Evolutionary conservation across 768 basidiomycete species (phyloP), one percentile per base, ranked within the genome.

Genomic region (Cystobasidiopsis lactophilus): DNA sequence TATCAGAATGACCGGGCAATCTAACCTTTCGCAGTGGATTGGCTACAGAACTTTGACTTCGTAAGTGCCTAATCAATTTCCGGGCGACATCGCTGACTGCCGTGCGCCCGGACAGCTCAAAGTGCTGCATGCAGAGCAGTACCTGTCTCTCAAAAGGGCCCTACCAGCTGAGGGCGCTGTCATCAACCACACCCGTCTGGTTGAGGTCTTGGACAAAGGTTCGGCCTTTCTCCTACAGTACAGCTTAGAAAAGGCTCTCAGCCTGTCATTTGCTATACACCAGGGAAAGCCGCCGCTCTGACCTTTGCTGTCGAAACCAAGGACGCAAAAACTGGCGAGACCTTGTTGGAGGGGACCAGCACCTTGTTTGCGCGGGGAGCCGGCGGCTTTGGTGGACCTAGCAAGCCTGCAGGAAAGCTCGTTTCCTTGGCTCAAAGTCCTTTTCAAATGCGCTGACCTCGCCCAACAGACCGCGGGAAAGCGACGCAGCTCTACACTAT

Each of bases 91-190:
- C 37, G 9, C 43, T 47, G 31, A 53, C 16, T 14, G n/a, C 18
- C 16, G 4, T 39, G 13, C 21, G 47, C 26, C 26, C 39, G 9
- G 35, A 26, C 55, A 86, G 85, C 84, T 88, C 43, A 95, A 85
- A 68, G 72, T 98, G n/a, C 74, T 98, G 18, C 93, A 98, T 64
- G 93, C 91, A 41, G 93, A 98, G 64, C 93, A 96, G 62, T 96
- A 85, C 66, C 69, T 98, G 59, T 74, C 77, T 54, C 84, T 98
- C 66, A 80, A 82, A 21, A 55, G 33, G 61, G 78, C 82, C 0
- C 82, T 96, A 54, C 89, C 91, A 0, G 84, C 85, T 0, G 77
- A 73, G 54, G 91, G 77, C 0, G 76, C 79, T 21, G 70, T 96
- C 19, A 72, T 85, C 29, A 89, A 73, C 63, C 72, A 81, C 58